Evolutionary conservation across 106 monocot species (phyloP).

Genomic region (Amphibolis antarctica): DNA sequence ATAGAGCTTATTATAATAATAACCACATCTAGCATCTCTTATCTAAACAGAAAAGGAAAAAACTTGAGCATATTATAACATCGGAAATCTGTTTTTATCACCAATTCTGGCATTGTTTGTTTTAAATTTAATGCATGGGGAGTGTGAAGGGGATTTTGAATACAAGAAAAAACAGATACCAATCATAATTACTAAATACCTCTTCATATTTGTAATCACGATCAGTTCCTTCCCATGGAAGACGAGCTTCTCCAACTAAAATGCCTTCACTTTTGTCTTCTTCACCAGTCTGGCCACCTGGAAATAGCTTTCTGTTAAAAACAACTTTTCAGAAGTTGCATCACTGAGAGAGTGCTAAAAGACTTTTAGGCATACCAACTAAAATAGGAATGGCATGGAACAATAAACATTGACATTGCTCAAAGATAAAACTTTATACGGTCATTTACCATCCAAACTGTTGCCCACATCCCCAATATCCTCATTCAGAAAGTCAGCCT

Average conservation of each 20-base stretch:
- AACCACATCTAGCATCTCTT: no score
- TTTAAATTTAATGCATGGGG: no score
- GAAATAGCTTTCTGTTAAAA: neutral
- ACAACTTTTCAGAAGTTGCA: neutral
- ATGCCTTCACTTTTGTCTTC: constrained; percentile 73
- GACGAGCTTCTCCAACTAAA: constrained; percentile 28
- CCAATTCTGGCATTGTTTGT: no score
- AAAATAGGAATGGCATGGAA: no score
- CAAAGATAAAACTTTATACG: neutral
- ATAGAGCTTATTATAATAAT: no score
- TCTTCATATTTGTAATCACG: constrained; percentile 92
- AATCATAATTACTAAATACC: constrained; percentile 18
- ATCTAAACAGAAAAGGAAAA: no score
- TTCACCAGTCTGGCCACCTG: constrained; percentile 49
- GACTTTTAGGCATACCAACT: neutral
- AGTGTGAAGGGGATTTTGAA: no score
- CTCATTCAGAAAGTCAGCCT: constrained; percentile 47
- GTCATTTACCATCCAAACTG: constrained; percentile 34
- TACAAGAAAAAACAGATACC: no score
- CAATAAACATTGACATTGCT: neutral
- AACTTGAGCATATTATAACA: no score
- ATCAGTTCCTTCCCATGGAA: constrained; percentile 86
- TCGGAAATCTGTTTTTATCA: no score
- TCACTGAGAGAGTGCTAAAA: neutral
- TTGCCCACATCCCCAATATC: constrained; percentile 60